Evolutionary conservation across 2,329 filamentous ascomycete species (phyloP), one percentile per base, ranked within the genome.

Genomic region (Fusarium tanahbumbuense): DNA sequence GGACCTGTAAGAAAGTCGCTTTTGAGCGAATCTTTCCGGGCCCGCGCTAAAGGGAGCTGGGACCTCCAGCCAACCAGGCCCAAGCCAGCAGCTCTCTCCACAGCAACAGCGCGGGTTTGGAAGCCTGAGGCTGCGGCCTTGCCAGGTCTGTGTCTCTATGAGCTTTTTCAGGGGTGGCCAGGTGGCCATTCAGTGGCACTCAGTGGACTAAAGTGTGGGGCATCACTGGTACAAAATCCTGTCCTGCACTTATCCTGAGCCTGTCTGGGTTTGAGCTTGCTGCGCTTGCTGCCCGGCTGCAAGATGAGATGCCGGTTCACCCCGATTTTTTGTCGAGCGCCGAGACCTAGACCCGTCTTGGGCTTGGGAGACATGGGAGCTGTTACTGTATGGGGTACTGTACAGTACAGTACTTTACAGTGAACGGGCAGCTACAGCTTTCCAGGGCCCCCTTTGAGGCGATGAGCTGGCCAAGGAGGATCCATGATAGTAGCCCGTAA

Each of bases 21-120:
- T 85, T 85, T 84, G 76, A 82, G 84, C 84, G 84, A 86, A 81
- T 86, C 83, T 85, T 86, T 80, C 85, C 84, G 84, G 62, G 77
- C 78, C 77, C 76, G 75, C 76, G 72, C 76, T 78, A 78, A 73
- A 73, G 72, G 74, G 72, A 81, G 70, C 68, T 74, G 72, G 75
- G 75, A 68, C 72, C 71, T 67, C 69, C 68, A 66, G 69, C 69
- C 69, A 72, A 71, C 69, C 69, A 72, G 52, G 62, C 46, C 56
- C 46, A 59, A 56, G 55, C 58, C 60, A 69, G 64, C 60, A 55
- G 60, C 65, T 75, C 69, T 65, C 70, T 74, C 76, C 78, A 76
- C 73, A 71, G 76, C 77, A 79, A 79, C 78, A 76, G 65, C 63
- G 64, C 62, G 53, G 68, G 41, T n/a, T 53, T 76, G 60, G 76